Evolutionary conservation across 768 basidiomycete genomes (phyloP), one percentile per base, ranked within the genome.

Genomic region (Rubroboletus satanas): DNA sequence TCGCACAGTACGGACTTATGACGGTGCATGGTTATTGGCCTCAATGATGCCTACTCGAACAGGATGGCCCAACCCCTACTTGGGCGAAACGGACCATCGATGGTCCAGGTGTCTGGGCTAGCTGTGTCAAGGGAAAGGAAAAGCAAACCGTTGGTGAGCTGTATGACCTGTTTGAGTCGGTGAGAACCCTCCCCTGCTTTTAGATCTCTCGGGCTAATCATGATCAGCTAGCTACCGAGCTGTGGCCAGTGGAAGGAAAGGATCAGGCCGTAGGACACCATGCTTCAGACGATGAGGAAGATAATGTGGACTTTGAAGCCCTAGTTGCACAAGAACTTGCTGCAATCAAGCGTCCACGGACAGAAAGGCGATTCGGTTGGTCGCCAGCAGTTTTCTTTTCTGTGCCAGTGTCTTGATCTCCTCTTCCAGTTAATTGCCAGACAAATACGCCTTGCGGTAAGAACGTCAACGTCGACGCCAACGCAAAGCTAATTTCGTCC

Each of bases 21-120:
- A 36, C 33, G 4, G n/a, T 50, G 32, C 49, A 55, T 51, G 36
- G 7, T 36, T 18, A n/a, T 33, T 17, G 39, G 26, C 35, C 23
- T 46, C 15, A 33, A 47, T 56, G 47, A 67, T 26, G 23, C 35
- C 26, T 31, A 10, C 31, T 38, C 18, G 31, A 38, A 11, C 59
- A 88, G 87, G 85, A 88, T 62, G 87, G 87, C 6, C 37, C 63
- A 31, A 81, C 82, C 3, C 79, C 83, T 17, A 77, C 84, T 29
- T 86, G 85, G 84, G 78, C 73, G 21, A 88, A 83, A 68, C 73
- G 80, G 41, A 70, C 74, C 26, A 79, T 92, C 54, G 87, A 88
- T 56, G 91, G 91, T 9, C 91, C 91, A 18, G 90, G 91, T 17
- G 73, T 93, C 18, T 93, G 91, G 90, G 87, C 83, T 10, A 90